phyloP scores from a whole-genome alignment of 2,329 filamentous ascomycete genomes.

The Pseudocercospora eumusae region DNA sequence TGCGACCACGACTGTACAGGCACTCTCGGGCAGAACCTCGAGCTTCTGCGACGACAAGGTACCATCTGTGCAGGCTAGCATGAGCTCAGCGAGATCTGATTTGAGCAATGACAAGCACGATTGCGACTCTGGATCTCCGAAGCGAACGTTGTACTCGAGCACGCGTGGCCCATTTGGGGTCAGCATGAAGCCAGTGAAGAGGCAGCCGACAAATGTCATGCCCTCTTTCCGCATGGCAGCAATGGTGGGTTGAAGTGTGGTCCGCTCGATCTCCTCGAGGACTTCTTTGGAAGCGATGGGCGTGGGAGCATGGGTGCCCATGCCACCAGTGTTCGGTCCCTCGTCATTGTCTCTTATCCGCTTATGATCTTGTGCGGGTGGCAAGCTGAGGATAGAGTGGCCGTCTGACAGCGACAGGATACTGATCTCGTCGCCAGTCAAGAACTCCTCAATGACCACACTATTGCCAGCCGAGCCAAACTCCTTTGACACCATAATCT shows the following conservation, averaged over 20 bases:
- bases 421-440: slow-evolving; percentile 88
- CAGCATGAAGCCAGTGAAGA: slow-evolving; percentile 94
- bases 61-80: slow-evolving; percentile 79
- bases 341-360: slow-evolving; percentile 85
- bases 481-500: slow-evolving; percentile 86
- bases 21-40: slow-evolving; percentile 57
- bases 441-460: slow-evolving; percentile 92
- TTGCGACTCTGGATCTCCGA: slow-evolving; percentile 90
- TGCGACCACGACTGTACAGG: slow-evolving; percentile 90
- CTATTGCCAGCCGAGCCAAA: slow-evolving; percentile 86
- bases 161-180: slow-evolving; percentile 77
- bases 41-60: slow-evolving; percentile 60
- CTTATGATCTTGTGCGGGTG: slow-evolving; percentile 96
- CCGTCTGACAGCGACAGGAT: slow-evolving; percentile 92
- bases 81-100: slow-evolving; percentile 82
- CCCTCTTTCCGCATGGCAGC: slow-evolving; percentile 79
- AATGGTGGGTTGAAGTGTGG: slow-evolving; percentile 85
- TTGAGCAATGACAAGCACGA: slow-evolving; percentile 80
- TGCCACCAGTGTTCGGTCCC: slow-evolving; percentile 93
- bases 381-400: slow-evolving; percentile 76
- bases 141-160: slow-evolving; percentile 90
- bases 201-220: slow-evolving; percentile 69
- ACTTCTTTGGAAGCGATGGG: slow-evolving; percentile 56
- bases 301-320: slow-evolving; percentile 92
- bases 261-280: slow-evolving; percentile 74